phyloP scores from a whole-genome alignment of 2,329 filamentous ascomycete genomes.

The Ophiostoma fasciatum region DNA sequence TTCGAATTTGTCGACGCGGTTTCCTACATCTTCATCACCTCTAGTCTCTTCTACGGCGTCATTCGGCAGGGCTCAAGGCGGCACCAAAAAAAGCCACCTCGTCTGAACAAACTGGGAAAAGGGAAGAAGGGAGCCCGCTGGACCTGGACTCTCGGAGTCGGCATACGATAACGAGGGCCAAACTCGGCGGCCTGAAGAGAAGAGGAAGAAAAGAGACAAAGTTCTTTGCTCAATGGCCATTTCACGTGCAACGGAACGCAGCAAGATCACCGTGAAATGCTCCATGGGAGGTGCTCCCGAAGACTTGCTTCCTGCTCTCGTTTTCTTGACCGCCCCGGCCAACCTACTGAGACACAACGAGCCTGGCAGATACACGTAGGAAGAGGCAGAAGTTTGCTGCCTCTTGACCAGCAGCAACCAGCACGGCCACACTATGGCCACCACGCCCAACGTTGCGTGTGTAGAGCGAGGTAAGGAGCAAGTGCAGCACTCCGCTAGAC shows the following conservation, averaged over 20 bases:
- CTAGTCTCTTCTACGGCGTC: conserved; percentile 9
- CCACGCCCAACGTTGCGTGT: too few relatives aligned
- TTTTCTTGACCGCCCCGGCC: conserved; percentile 1
- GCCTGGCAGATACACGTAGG: too few relatives aligned
- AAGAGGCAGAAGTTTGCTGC: too few relatives aligned
- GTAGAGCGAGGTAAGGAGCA: too few relatives aligned
- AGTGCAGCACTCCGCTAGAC: too few relatives aligned
- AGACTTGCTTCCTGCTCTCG: conserved; percentile 24
- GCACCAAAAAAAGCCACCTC: conserved; percentile 5
- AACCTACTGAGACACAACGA: too few relatives aligned
- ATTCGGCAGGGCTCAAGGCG: conserved; percentile 8
- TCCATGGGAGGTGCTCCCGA: conserved; percentile 67
- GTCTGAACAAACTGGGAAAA: conserved; percentile 8
- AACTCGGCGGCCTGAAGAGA: too few relatives aligned
- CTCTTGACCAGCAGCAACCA: too few relatives aligned
- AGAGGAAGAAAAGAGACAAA: conserved; percentile 13
- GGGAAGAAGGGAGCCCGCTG: conserved; percentile 11
- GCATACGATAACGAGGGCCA: too few relatives aligned
- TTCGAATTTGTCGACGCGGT: too few relatives aligned
- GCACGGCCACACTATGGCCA: too few relatives aligned
- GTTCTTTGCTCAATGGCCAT: conserved; percentile 50
- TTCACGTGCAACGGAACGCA: conserved; percentile 31
- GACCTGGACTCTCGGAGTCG: too few relatives aligned
- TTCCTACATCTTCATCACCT: not conserved
- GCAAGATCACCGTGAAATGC: conserved; percentile 43